A percentile compares a stretch with the other conserved stretches of the same genome.
These are phyloP conservation scores for Emericellopsis atlantica DNA, from an alignment of 2,329 filamentous ascomycete species.

Conservation along the genomic window DNA sequence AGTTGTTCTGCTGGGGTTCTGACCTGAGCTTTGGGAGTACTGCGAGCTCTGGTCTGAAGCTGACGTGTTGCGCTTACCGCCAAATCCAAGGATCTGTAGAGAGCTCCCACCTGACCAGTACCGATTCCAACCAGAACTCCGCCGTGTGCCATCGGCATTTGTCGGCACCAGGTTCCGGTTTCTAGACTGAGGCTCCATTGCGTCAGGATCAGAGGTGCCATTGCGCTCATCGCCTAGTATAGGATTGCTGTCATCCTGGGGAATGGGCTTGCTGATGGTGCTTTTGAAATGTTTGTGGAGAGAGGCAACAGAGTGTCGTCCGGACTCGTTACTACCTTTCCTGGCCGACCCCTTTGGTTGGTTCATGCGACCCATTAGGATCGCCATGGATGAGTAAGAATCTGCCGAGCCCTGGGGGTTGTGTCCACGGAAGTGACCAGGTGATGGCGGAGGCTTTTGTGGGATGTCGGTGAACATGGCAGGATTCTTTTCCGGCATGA, in stretches of 20 bases:
- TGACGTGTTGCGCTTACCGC: constrained; percentile 35
- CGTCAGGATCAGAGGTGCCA: constrained; percentile 22
- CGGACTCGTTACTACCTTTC: constrained; percentile 43
- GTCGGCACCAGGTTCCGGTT: constrained; percentile 14
- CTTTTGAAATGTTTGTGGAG: constrained; percentile 51
- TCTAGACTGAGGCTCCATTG: constrained; percentile 21
- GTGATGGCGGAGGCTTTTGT: constrained; percentile 18
- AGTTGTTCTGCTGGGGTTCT: constrained; percentile 31
- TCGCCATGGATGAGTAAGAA: constrained; percentile 52
- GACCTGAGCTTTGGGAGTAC: constrained; percentile 30
- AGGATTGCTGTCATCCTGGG: constrained; percentile 23
- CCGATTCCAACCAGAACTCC: constrained; percentile 64
- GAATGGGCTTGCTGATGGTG: constrained; percentile 48
- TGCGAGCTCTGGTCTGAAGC: constrained; percentile 42
- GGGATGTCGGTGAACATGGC: constrained; percentile 33
- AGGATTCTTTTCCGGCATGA: constrained; percentile 44
- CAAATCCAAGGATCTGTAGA: constrained; percentile 51
- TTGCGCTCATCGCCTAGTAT: constrained; percentile 26
- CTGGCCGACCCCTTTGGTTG: constrained; percentile 34
- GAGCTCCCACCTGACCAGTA: constrained; percentile 68
- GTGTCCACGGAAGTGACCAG: constrained; percentile 34
- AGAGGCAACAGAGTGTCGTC: constrained; percentile 34
- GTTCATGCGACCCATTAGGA: constrained; percentile 50
- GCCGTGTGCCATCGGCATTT: constrained; percentile 31
- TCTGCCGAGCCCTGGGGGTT: constrained; percentile 37